phyloP scores from a whole-genome alignment of 2,329 filamentous ascomycete species.

The Ilyonectria sp. region DNA sequence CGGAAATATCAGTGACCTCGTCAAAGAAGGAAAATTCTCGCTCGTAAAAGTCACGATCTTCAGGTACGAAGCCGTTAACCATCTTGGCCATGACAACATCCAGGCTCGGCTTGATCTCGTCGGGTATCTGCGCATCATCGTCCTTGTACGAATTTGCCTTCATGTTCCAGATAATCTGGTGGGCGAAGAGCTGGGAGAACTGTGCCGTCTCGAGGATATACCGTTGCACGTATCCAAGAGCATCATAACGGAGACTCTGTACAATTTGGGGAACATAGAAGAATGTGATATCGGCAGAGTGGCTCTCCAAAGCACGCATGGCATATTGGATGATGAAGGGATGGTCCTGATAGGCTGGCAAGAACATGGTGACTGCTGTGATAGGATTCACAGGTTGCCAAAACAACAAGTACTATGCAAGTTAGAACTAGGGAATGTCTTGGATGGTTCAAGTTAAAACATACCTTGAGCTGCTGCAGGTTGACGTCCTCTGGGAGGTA shows the following conservation, averaged over 20 bases:
- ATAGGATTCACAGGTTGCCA: conserved; percentile 95
- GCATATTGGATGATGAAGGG: conserved; percentile 97
- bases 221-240: conserved; percentile 92
- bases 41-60: conserved; percentile 90
- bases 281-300: conserved; percentile 97
- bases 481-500: conserved; percentile 84
- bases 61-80: conserved; percentile 83
- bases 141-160: conserved; percentile 99
- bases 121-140: conserved; percentile 90
- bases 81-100: conserved; percentile 91
- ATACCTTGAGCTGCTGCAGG: conserved; percentile 85
- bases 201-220: conserved; percentile 98
- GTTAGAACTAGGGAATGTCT: conserved; percentile 33
- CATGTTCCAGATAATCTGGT: conserved; percentile 99
- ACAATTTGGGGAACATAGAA: conserved; percentile 99
- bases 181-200: conserved; percentile 97
- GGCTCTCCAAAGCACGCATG: conserved; percentile 93
- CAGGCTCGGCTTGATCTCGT: conserved; percentile 92
- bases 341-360: conserved; percentile 91
- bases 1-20: conserved; percentile 95
- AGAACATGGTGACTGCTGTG: conserved; percentile 92
- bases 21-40: conserved; percentile 98
- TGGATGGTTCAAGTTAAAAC: conserved; percentile 6
- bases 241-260: conserved; percentile 93
- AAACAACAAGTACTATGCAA: conserved; percentile 83